These are phyloP conservation scores for Gossypium ekmanianum DNA, from an alignment of 345 rosid species.

Conservation along the genomic window DNA sequence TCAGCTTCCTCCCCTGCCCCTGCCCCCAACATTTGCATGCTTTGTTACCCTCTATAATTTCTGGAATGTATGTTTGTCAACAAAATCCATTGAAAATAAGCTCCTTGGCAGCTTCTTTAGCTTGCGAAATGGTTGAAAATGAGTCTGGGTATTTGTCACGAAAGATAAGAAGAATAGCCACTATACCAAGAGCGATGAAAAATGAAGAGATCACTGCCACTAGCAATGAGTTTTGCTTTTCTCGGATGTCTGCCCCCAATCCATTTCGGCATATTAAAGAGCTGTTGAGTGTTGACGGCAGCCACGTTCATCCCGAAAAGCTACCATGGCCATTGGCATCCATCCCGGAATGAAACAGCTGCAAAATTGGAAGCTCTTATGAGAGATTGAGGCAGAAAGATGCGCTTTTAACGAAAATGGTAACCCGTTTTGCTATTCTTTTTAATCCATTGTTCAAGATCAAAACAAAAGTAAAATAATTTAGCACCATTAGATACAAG, in stretches of 20 bases:
- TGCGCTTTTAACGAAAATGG: no score
- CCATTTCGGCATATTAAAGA: conserved; percentile 27
- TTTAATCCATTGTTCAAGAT: no score
- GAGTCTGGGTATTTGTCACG: conserved; percentile 42
- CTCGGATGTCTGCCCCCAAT: conserved; percentile 65
- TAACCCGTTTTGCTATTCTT: no score
- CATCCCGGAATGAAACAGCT: no score
- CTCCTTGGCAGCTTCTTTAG: conserved; percentile 34
- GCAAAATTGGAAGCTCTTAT: no score
- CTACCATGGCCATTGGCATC: no score
- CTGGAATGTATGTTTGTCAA: background rate
- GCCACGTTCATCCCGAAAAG: no score
- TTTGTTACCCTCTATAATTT: background rate
- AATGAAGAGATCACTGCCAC: conserved; percentile 46
- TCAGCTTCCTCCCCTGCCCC: conserved; percentile 87
- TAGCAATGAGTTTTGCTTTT: conserved; percentile 41
- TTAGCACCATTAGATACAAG: no score
- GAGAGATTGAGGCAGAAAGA: no score
- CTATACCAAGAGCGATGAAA: conserved; percentile 33
- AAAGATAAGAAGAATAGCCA: conserved; percentile 33
- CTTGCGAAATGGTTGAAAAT: conserved; percentile 44
- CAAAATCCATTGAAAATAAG: conserved; percentile 21
- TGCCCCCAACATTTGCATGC: background rate
- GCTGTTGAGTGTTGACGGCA: no score
- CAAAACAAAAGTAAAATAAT: no score